Base-by-base conservation (phyloP, 441 rosid species). In the Eugenia klotzschiana region DNA sequence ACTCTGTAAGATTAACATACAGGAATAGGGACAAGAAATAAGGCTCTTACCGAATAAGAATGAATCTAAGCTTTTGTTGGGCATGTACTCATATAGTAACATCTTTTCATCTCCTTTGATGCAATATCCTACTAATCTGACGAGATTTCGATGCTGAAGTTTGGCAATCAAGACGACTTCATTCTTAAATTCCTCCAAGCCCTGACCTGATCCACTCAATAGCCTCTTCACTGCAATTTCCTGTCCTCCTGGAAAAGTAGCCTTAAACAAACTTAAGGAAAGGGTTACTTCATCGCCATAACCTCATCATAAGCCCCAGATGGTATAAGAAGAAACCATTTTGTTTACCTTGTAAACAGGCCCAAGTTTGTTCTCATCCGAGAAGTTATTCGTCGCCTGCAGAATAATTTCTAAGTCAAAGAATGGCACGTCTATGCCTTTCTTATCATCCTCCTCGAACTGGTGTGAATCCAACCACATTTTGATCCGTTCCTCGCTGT, bases 81-180 rank as follows among this genome's bases (percentile, higher is more conserved):
- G 91, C 91, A 88, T 87, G 83, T 91, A 91, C 82, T 91, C 95
- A 72, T 91, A 91, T 27, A 92, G 79, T 22, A 90, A 81, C 55
- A 92, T 87, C 86, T 93, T 90, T 64, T 91, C 95, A 27, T 87
- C 90, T 82, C 90, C 89, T 54, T 85, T 79, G 57, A 90, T 82
- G 77, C 94, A 92, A n/a, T 91, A 92, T 27, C 96, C 95, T 85
- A 90, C 83, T 55, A 92, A 91, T 60, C 91, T 89, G 3, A 92
- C 95, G 11, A 93, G 94, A 84, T 93, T 93, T 83, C 93, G 86
- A 74, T 91, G 97, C 82, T 93, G 95, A 16, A 92, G 89, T 83
- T 89, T 92, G 51, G 94, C 94, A 82, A 93, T 93, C 85, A 92
- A 86, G 53, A 92, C 51, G 50, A 92, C 92, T 85, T 93, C 96